Percentiles rank a stretch among this genome's conserved stretches.
These are phyloP conservation scores for Sordariomycetes sp. DNA, from an alignment of 2,329 filamentous ascomycete species.

Conservation along the genomic window DNA sequence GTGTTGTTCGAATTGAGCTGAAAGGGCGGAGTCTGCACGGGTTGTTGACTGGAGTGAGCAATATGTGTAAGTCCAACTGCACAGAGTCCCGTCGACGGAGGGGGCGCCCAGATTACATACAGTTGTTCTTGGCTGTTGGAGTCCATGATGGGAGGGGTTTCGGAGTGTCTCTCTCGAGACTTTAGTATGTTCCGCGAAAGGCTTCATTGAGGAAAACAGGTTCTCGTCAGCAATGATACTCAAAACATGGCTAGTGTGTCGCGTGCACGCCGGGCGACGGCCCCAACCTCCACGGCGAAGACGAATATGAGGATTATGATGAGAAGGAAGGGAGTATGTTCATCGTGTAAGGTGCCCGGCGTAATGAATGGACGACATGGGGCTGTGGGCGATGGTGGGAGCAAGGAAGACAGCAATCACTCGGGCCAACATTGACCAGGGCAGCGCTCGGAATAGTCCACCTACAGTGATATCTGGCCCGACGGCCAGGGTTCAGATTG, in stretches of 20 bases:
- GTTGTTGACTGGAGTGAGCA: conserved; percentile 10
- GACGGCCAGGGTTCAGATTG: background rate
- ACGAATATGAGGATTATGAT: background rate
- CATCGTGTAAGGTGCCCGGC: background rate
- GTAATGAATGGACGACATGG: background rate
- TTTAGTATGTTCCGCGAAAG: background rate
- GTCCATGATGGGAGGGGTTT: conserved; percentile 30
- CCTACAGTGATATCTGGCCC: conserved; percentile 5
- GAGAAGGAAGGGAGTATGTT: background rate
- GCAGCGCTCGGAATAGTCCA: background rate
- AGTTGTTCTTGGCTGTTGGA: conserved; percentile 36
- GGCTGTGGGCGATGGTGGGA: background rate
- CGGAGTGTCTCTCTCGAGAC: background rate
- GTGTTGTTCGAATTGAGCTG: conserved; percentile 24
- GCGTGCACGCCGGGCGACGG: background rate
- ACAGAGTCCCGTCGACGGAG: conserved; percentile 1
- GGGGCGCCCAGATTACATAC: conserved; percentile 28
- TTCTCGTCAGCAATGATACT: conserved; percentile 27
- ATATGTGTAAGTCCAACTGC: conserved; percentile 13
- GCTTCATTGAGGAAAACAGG: conserved; percentile 10
- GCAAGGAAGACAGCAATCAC: background rate
- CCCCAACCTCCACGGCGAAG: background rate
- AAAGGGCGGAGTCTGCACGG: conserved; percentile 23
- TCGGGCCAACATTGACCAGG: background rate
- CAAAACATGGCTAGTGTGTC: conserved; percentile 11